Percentiles rank a stretch among this genome's conserved stretches.
Conservation (phyloP, 306 rosid genomes). For the Begonia masoniana region DNA sequence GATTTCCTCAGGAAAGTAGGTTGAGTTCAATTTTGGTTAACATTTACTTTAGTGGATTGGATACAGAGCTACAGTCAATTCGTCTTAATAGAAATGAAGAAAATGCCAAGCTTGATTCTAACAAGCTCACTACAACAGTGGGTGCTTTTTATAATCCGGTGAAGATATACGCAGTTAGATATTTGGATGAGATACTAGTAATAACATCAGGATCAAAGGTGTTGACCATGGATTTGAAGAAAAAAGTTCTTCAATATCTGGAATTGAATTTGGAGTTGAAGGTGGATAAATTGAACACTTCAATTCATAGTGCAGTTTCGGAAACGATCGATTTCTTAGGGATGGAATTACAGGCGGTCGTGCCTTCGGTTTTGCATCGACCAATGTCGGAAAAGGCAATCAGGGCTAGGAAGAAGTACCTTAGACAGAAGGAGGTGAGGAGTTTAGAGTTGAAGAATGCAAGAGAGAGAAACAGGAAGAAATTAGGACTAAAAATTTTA, state of each 20-base stretch:
- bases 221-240: slow-evolving; percentile 52
- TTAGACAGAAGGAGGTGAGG: slow-evolving; percentile 80
- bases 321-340: slow-evolving; percentile 79
- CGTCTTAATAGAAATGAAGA: slow-evolving; percentile 40
- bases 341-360: slow-evolving; percentile 71
- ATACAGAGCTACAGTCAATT: slow-evolving; percentile 57
- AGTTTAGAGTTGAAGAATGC: slow-evolving; percentile 61
- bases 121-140: slow-evolving; percentile 17
- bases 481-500: slow-evolving; percentile 61
- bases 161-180: slow-evolving; percentile 76
- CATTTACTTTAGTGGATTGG: slow-evolving; percentile 65
- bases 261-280: slow-evolving; percentile 50
- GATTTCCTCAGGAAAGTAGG: slow-evolving; percentile 72
- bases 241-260: slow-evolving; percentile 30
- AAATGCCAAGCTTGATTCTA: slow-evolving; percentile 23
- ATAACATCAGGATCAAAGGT: slow-evolving; percentile 59
- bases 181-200: slow-evolving; percentile 68
- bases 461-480: slow-evolving; percentile 70
- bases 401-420: slow-evolving; percentile 74
- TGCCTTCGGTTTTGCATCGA: slow-evolving; percentile 52
- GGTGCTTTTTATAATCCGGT: slow-evolving; percentile 60
- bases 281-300: slow-evolving; percentile 43
- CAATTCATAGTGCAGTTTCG: slow-evolving; percentile 70
- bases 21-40: slow-evolving; percentile 57
- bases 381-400: slow-evolving; percentile 72